Conservation (phyloP, 208 protist genomes). For the Crithidia mellificae region DNA sequence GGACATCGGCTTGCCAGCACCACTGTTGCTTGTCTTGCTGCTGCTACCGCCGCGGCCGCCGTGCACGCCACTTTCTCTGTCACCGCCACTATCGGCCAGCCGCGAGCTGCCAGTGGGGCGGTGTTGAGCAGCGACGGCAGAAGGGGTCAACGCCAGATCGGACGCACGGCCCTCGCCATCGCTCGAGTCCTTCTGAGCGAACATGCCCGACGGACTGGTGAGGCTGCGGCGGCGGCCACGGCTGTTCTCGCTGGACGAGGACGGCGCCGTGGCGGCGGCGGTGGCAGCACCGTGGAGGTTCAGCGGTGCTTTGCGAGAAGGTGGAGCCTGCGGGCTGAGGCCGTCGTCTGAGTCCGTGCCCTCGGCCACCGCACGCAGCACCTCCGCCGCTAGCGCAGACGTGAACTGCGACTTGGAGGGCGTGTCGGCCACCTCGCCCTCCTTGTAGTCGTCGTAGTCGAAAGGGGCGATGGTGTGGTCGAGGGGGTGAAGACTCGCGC, state of each 20-base stretch:
- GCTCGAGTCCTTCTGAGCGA: constrained; percentile 8
- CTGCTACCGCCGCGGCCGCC: too few relatives aligned
- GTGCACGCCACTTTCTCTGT: too few relatives aligned
- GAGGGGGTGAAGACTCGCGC: neutral
- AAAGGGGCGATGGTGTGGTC: constrained; percentile 2
- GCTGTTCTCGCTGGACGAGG: neutral
- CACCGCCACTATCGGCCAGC: too few relatives aligned
- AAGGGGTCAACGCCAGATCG: neutral
- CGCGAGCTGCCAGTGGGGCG: too few relatives aligned
- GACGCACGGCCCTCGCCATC: constrained; percentile 2
- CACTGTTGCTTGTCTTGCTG: neutral
- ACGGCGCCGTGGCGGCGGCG: too few relatives aligned
- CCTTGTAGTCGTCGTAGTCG: constrained; percentile 6
- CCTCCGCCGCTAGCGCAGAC: constrained; percentile 2
- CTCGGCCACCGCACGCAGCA: neutral
- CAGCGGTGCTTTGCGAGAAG: too few relatives aligned
- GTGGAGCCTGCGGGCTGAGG: too few relatives aligned
- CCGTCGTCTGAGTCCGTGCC: neutral
- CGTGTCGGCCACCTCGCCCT: neutral
- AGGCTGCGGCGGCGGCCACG: constrained; percentile 13
- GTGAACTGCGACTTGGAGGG: constrained; percentile 2
- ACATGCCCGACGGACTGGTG: constrained; percentile 11
- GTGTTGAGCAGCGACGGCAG: too few relatives aligned
- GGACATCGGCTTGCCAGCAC: constrained; percentile 8
- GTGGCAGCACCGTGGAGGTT: neutral